phyloP scores from a whole-genome alignment of 73 alveolate species.

The Paramecium primaurelia region DNA sequence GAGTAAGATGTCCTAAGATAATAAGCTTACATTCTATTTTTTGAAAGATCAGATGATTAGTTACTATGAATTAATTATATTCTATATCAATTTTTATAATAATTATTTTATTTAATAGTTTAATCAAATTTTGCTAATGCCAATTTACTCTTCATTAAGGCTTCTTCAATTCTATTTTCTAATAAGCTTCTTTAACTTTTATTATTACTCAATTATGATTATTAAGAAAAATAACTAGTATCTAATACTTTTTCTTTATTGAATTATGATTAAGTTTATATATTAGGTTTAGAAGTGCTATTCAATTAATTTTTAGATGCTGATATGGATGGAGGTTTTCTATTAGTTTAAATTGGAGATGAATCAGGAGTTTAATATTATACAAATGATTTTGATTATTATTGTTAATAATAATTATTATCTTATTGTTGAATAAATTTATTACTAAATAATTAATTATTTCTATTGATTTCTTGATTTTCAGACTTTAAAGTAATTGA shows the following conservation, averaged over 20 bases:
- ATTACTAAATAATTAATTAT: background rate
- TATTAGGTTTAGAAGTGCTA: background rate
- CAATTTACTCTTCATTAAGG: background rate
- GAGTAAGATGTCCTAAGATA: constrained; percentile 13
- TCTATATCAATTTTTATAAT: background rate
- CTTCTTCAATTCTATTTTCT: background rate
- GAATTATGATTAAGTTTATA: background rate
- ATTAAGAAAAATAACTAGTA: background rate
- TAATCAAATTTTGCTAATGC: background rate
- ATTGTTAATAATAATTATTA: background rate
- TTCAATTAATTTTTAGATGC: background rate
- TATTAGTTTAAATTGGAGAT: background rate
- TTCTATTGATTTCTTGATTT: background rate
- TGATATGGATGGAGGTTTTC: background rate
- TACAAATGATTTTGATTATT: background rate
- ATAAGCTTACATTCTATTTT: constrained; percentile 14
- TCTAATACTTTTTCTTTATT: background rate
- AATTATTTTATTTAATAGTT: background rate
- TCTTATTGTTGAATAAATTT: background rate
- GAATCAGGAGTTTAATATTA: background rate
- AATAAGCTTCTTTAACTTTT: background rate
- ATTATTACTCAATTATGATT: background rate
- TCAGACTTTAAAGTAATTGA: background rate
- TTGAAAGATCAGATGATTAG: background rate
- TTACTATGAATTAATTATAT: background rate